A percentile compares a stretch with the other conserved stretches of the same genome.
phyloP scores from a whole-genome alignment of 768 basidiomycete genomes.

The Amanita subjunquillea region DNA sequence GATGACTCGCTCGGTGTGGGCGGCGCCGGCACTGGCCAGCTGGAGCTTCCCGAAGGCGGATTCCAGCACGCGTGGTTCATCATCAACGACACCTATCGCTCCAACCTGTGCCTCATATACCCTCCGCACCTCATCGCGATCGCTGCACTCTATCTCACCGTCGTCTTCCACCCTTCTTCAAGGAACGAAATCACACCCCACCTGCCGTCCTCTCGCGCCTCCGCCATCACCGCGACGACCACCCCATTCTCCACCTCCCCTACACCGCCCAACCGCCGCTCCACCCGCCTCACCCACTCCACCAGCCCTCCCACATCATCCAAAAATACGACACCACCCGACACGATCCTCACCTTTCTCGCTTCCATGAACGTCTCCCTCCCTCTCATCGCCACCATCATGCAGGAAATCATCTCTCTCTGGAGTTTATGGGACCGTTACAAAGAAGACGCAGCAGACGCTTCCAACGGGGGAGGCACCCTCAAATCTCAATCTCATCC shows the following conservation, averaged over 20 bases:
- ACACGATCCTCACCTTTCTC: conserved; percentile 70
- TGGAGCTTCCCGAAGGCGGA: conserved; percentile 65
- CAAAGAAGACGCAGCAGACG: conserved; percentile 43
- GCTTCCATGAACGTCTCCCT: conserved; percentile 81
- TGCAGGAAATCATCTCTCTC: conserved; percentile 84
- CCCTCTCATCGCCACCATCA: conserved; percentile 69
- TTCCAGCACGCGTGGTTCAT: conserved; percentile 96
- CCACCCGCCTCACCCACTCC: conserved; percentile 34
- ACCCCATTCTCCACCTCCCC: conserved; percentile 8
- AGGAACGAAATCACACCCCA: conserved; percentile 31
- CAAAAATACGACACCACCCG: conserved; percentile 29
- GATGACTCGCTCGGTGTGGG: conserved; percentile 26
- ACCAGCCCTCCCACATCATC: conserved; percentile 16
- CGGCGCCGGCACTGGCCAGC: conserved; percentile 36
- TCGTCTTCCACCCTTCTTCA: conserved; percentile 60
- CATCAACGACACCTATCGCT: conserved; percentile 93
- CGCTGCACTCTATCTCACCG: conserved; percentile 82
- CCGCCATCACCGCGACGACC: conserved; percentile 5
- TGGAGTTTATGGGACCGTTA: conserved; percentile 88
- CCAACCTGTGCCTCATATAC: conserved; percentile 86
- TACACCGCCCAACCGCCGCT: conserved; percentile 38
- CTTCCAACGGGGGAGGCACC: conserved; percentile 5
- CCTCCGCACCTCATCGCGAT: conserved; percentile 94
- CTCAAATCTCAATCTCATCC: not conserved
- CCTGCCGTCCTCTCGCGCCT: conserved; percentile 9